Evolutionary conservation across 352 stramenopile species (phyloP).

Genomic region (Globisporangium takayamanum): DNA sequence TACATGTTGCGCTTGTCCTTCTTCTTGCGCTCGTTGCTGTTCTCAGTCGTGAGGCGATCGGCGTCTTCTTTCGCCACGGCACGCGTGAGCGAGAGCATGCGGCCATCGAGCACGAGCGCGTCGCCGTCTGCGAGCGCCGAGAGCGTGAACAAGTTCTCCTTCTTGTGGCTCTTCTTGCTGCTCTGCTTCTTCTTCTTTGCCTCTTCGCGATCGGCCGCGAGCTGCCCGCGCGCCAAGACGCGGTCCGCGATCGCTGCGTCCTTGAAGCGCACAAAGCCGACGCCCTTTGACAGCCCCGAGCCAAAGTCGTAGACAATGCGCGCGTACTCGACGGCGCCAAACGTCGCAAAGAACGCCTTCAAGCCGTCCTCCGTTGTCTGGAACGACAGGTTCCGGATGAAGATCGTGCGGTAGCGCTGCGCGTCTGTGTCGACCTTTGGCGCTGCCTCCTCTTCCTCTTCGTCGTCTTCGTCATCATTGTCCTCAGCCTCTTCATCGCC

Average conservation of each 20-base stretch:
- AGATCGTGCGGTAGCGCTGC: constrained; percentile 77
- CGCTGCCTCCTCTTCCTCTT: constrained; percentile 20
- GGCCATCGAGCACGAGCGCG: constrained; percentile 64
- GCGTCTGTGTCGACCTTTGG: constrained; percentile 60
- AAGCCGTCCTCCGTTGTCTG: constrained; percentile 69
- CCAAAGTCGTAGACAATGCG: constrained; percentile 74
- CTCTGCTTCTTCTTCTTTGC: constrained; percentile 35
- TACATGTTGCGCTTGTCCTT: constrained; percentile 97
- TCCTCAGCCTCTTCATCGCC: constrained; percentile 21
- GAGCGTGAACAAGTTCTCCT: constrained; percentile 53
- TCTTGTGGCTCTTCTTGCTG: constrained; percentile 54
- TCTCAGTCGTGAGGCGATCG: constrained; percentile 38
- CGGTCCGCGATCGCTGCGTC: constrained; percentile 40
- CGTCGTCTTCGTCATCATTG: constrained; percentile 23
- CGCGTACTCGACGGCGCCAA: constrained; percentile 74
- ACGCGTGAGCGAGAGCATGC: constrained; percentile 67
- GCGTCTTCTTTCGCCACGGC: constrained; percentile 70
- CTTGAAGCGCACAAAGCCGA: constrained; percentile 81
- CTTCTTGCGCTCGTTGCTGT: constrained; percentile 48
- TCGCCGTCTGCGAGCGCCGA: constrained; percentile 67
- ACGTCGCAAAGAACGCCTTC: constrained; percentile 64
- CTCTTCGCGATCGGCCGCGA: constrained; percentile 30
- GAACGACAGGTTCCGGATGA: constrained; percentile 84
- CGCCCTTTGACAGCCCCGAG: constrained; percentile 75
- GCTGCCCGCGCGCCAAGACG: constrained; percentile 49